phyloP scores from a whole-genome alignment of 1,284 basidiomycete genomes.

The Moesziomyces globuligerus region DNA sequence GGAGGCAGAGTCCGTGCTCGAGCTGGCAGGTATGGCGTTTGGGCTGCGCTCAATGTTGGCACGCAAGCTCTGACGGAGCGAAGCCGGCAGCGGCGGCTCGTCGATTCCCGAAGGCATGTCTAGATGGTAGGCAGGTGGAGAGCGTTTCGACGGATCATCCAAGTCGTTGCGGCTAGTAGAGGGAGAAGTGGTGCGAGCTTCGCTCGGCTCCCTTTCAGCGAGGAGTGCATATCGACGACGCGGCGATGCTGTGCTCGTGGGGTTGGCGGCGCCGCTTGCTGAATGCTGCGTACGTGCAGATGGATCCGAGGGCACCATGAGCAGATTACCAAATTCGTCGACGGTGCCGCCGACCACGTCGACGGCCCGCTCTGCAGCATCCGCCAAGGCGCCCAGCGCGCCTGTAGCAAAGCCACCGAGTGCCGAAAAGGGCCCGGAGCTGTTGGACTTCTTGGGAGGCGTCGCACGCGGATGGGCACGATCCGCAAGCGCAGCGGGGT shows the following conservation, averaged over 20 bases:
- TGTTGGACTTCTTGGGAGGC: conserved; percentile 28
- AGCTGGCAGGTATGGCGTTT: background rate
- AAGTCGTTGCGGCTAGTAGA: background rate
- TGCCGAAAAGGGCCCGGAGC: conserved; percentile 32
- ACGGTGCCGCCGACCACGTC: conserved; percentile 50
- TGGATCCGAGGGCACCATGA: conserved; percentile 38
- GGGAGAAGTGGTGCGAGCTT: background rate
- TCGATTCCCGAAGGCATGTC: conserved; percentile 32
- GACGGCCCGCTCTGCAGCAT: conserved; percentile 43
- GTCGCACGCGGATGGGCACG: conserved; percentile 21
- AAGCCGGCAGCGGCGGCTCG: conserved; percentile 37
- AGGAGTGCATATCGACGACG: conserved; percentile 25
- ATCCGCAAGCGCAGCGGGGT: conserved; percentile 8
- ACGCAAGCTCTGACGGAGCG: conserved; percentile 28
- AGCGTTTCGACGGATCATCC: background rate
- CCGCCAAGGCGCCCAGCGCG: conserved; percentile 36
- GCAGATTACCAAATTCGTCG: conserved; percentile 43
- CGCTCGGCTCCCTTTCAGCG: conserved; percentile 17
- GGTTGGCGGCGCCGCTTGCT: conserved; percentile 1
- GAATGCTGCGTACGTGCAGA: conserved; percentile 7
- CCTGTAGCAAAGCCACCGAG: conserved; percentile 46
- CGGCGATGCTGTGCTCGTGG: conserved; percentile 20
- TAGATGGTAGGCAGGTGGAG: conserved; percentile 22
- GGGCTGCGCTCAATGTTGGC: background rate
- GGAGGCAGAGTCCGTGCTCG: background rate